Percentiles rank a stretch among this genome's conserved stretches.
Conservation (phyloP, 306 rosid species). For the Argentina anserina region DNA sequence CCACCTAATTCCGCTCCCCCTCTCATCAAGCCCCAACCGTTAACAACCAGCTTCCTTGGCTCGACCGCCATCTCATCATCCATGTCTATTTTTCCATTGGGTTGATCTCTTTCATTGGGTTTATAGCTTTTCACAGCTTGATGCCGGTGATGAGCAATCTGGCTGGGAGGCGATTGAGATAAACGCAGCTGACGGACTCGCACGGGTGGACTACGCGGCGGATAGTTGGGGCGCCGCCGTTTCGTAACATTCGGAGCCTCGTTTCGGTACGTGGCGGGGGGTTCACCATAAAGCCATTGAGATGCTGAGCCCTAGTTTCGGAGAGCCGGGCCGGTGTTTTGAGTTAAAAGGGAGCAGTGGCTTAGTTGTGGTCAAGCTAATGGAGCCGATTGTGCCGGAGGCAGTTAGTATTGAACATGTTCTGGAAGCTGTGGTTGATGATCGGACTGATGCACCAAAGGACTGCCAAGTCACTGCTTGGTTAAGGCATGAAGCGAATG, state of each 20-base stretch:
- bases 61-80: too few species aligned
- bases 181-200: too few species aligned
- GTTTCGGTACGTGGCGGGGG: slow-evolving; percentile 12
- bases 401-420: slow-evolving; percentile 88
- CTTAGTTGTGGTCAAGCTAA: slow-evolving; percentile 70
- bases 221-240: slow-evolving; percentile 58
- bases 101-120: too few species aligned
- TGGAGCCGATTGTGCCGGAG: slow-evolving; percentile 65
- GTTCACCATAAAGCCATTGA: slow-evolving; percentile 51
- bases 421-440: slow-evolving; percentile 57
- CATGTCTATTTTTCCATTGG: too few species aligned
- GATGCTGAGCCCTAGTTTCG: slow-evolving; percentile 88
- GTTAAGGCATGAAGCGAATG: background rate
- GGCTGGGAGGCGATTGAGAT: slow-evolving; percentile 64
- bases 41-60: too few species aligned
- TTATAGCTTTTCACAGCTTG: too few species aligned
- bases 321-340: slow-evolving; percentile 88
- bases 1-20: too few species aligned
- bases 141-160: slow-evolving; percentile 55
- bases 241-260: slow-evolving; percentile 64
- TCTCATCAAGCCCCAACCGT: too few species aligned
- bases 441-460: background rate
- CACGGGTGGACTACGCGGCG: too few species aligned
- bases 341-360: slow-evolving; percentile 74
- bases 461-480: background rate